Evolutionary conservation across 768 basidiomycete species (phyloP).

Genomic region (Leccinellum albellum): DNA sequence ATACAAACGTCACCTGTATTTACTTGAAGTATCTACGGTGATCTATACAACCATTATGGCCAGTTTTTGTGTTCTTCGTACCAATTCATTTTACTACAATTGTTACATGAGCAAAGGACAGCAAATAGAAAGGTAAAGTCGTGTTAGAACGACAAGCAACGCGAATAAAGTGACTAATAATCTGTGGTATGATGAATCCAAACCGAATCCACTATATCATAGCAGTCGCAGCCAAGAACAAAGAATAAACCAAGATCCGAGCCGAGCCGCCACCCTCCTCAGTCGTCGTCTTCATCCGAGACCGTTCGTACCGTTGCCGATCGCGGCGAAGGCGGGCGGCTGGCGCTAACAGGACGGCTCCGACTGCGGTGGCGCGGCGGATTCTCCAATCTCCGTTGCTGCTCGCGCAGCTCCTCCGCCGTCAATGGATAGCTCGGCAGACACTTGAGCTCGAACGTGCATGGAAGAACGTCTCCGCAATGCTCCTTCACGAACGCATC

Average conservation of each 20-base stretch:
- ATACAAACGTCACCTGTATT: not conserved
- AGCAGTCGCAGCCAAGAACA: not conserved
- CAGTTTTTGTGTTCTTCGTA: not conserved
- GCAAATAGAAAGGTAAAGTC: not conserved
- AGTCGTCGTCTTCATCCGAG: conserved; percentile 18
- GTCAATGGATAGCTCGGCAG: conserved; percentile 43
- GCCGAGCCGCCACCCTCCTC: not conserved
- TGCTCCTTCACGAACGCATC: conserved; percentile 41
- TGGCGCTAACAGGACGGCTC: conserved; percentile 13
- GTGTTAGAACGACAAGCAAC: not conserved
- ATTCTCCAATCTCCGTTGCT: conserved; percentile 35
- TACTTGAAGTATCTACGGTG: not conserved
- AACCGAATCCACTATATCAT: conserved; percentile 4
- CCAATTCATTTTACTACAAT: not conserved
- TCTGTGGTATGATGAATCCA: conserved; percentile 8
- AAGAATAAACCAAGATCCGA: not conserved
- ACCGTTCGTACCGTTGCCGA: conserved; percentile 7
- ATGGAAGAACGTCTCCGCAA: conserved; percentile 49
- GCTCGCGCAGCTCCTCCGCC: conserved; percentile 47
- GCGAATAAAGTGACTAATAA: conserved; percentile 29
- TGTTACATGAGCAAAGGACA: not conserved
- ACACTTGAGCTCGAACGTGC: conserved; percentile 59
- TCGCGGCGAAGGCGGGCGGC: conserved; percentile 20
- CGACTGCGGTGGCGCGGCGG: conserved; percentile 17
- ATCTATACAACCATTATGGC: not conserved